These are phyloP conservation scores for Solanum pennellii DNA, from an alignment of 257 asterid species.

Conservation along the genomic window DNA sequence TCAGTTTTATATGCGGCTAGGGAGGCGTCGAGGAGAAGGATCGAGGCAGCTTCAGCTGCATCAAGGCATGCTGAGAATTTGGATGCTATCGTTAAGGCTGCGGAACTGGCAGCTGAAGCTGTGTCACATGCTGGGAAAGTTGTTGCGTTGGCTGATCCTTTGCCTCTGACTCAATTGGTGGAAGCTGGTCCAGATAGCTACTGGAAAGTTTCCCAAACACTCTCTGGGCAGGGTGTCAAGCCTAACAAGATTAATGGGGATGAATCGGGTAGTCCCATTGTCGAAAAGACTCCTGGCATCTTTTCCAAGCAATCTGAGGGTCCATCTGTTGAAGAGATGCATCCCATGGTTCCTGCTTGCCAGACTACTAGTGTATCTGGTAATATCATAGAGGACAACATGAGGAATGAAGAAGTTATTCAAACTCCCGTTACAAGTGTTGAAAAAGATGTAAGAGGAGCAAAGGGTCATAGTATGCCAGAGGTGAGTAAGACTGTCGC, in stretches of 20 bases:
- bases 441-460: conserved; percentile 26
- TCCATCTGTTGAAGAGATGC: conserved; percentile 27
- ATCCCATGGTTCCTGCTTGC: conserved; percentile 10
- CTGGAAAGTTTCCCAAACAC: conserved; percentile 40
- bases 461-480: conserved; percentile 23
- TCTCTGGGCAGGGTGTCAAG: conserved; percentile 23
- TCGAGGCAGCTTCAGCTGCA: conserved; percentile 96
- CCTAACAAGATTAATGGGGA: conserved; percentile 17
- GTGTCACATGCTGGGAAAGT: conserved; percentile 85
- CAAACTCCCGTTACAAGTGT: conserved; percentile 17
- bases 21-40: conserved; percentile 83
- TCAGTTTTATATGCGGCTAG: conserved; percentile 68
- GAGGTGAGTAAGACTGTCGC: conserved; percentile 18
- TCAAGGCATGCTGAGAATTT: conserved; percentile 88
- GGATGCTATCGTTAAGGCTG: conserved; percentile 86
- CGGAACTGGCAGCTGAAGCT: conserved; percentile 95
- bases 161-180: conserved; percentile 50
- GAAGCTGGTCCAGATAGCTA: conserved; percentile 68
- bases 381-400: conserved; percentile 18
- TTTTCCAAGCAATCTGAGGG: conserved; percentile 16
- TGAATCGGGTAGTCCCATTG: conserved; percentile 9
- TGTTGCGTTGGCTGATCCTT: conserved; percentile 78
- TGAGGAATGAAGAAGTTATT: conserved; percentile 11
- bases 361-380: conserved; percentile 5
- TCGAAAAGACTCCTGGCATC: conserved; percentile 23